phyloP scores from a whole-genome alignment of 148 eudicot species.

The Polygonum maritimum region DNA sequence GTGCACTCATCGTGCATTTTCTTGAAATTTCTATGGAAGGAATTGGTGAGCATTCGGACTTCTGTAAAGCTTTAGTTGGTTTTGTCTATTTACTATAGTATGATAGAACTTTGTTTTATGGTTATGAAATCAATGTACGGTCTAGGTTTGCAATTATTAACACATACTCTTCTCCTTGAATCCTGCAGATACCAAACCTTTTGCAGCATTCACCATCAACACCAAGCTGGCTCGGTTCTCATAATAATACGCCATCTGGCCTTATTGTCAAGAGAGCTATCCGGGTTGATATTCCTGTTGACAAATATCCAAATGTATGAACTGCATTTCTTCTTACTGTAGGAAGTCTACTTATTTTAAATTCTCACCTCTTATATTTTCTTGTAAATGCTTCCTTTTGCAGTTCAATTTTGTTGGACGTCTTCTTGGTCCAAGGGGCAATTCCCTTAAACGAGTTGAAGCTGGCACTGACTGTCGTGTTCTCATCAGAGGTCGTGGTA shows the following conservation, averaged over 20 bases:
- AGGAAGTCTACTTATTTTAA: not conserved
- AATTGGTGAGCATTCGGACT: conserved; percentile 1
- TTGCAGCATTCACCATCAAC: conserved; percentile 55
- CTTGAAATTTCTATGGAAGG: conserved; percentile 3
- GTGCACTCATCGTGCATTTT: not conserved
- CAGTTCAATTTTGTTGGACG: conserved; percentile 99
- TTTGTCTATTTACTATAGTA: not conserved
- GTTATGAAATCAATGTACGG: not conserved
- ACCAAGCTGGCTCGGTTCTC: conserved; percentile 80
- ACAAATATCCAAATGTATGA: conserved; percentile 80
- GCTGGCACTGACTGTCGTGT: conserved; percentile 94
- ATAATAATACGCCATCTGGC: conserved; percentile 67
- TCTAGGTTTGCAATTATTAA: not conserved
- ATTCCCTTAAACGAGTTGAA: conserved; percentile 94
- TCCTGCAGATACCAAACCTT: conserved; percentile 67
- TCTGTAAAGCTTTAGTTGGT: not conserved
- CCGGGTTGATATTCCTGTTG: conserved; percentile 91
- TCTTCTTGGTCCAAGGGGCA: conserved; percentile 99
- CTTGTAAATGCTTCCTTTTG: conserved; percentile 11
- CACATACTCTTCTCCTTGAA: not conserved
- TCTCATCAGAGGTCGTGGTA: conserved; percentile 92
- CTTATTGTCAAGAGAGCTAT: conserved; percentile 89
- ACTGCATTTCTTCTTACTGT: not conserved
- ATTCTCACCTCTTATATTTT: not conserved
- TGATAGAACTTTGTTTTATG: not conserved